A percentile compares a stretch with the other conserved stretches of the same genome.
These are phyloP conservation scores for Lecanicillium sp. DNA, from an alignment of 2,329 filamentous ascomycete genomes.

Conservation along the genomic window DNA sequence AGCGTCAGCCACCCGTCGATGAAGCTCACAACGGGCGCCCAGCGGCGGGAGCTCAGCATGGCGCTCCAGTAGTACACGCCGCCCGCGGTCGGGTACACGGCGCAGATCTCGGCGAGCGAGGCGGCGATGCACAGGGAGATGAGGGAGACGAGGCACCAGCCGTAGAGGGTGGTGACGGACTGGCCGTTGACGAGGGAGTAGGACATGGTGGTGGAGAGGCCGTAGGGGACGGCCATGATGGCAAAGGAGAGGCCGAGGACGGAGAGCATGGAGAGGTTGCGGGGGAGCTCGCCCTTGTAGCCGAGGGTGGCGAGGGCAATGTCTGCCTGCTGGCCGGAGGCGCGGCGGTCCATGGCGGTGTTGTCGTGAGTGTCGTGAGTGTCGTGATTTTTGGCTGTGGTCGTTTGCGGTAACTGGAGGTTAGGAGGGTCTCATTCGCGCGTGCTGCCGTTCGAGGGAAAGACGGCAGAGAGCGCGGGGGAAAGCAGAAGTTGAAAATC, in stretches of 20 bases:
- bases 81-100: conserved; percentile 55
- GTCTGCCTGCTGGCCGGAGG: conserved; percentile 27
- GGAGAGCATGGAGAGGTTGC: conserved; percentile 44
- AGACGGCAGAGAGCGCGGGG: no score
- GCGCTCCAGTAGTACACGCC: conserved; percentile 72
- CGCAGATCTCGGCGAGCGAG: conserved; percentile 67
- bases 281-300: conserved; percentile 44
- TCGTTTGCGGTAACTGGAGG: no score
- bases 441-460: no score
- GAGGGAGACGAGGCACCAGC: conserved; percentile 54
- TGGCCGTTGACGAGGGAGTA: conserved; percentile 64
- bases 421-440: no score
- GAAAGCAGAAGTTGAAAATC: no score
- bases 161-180: conserved; percentile 68
- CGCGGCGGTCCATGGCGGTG: conserved; percentile 15
- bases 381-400: not conserved
- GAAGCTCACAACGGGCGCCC: conserved; percentile 60
- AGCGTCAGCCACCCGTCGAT: conserved; percentile 70
- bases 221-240: conserved; percentile 47
- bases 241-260: conserved; percentile 45
- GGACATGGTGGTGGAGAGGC: conserved; percentile 42
- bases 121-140: conserved; percentile 68
- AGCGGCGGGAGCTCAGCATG: conserved; percentile 54
- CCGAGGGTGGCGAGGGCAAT: conserved; percentile 41
- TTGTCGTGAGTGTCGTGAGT: not conserved